These are phyloP conservation scores for Uronychia setigera DNA, from an alignment of 73 alveolate genomes.

Conservation along the genomic window DNA sequence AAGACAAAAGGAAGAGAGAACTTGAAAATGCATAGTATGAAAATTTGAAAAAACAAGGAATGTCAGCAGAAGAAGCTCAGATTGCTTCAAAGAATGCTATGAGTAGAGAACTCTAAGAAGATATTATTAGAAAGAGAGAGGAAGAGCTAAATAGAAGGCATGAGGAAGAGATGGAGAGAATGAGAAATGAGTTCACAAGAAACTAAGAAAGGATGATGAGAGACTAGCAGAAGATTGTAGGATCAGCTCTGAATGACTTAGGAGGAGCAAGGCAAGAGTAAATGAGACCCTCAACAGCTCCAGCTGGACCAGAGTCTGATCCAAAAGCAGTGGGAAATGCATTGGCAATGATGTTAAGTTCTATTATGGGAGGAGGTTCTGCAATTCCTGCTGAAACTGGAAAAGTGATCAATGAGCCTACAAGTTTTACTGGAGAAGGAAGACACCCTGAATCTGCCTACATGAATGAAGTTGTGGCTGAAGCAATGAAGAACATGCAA, in stretches of 20 bases:
- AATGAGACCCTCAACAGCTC: neutral
- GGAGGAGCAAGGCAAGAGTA: neutral
- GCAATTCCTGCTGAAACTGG: slow-evolving; percentile 8
- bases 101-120: slow-evolving; percentile 3
- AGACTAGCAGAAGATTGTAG: slow-evolving; percentile 29
- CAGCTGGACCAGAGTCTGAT: neutral
- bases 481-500: slow-evolving; percentile 7
- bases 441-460: neutral
- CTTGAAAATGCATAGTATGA: neutral
- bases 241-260: slow-evolving; percentile 13
- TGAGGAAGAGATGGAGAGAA: slow-evolving; percentile 14
- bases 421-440: slow-evolving; percentile 1
- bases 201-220: slow-evolving; percentile 24
- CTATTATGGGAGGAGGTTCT: slow-evolving; percentile 2
- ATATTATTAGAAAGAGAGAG: slow-evolving; percentile 16
- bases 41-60: slow-evolving; percentile 12
- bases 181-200: slow-evolving; percentile 12
- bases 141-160: slow-evolving; percentile 15
- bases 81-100: neutral
- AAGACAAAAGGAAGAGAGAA: slow-evolving; percentile 13
- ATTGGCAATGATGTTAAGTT: slow-evolving; percentile 13
- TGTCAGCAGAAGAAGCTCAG: neutral
- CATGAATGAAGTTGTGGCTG: neutral
- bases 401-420: slow-evolving; percentile 22
- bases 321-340: neutral